These are phyloP conservation scores for Curvularia spicifera DNA, from an alignment of 2,329 filamentous ascomycete genomes.

Conservation along the genomic window DNA sequence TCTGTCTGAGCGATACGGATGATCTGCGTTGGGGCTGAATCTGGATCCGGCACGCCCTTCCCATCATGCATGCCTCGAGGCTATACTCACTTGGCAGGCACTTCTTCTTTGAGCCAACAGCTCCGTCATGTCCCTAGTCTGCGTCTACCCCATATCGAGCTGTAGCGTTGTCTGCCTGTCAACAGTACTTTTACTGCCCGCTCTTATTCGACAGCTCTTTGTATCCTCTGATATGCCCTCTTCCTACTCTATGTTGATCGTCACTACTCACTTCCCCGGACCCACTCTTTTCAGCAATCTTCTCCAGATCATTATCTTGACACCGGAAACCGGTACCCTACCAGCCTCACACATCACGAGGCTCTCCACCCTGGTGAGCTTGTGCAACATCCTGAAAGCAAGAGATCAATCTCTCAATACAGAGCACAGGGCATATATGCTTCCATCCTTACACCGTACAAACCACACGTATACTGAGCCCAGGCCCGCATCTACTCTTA, in stretches of 20 bases:
- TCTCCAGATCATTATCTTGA: slow-evolving; percentile 28
- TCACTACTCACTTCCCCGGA: slow-evolving; percentile 20
- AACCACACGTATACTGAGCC: slow-evolving; percentile 15
- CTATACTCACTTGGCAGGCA: slow-evolving; percentile 47
- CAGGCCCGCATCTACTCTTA: slow-evolving; percentile 15
- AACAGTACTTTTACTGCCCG: slow-evolving; percentile 43
- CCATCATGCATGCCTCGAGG: slow-evolving; percentile 38
- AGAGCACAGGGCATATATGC: slow-evolving; percentile 47
- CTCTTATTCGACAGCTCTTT: slow-evolving; percentile 34
- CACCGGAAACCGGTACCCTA: slow-evolving; percentile 32
- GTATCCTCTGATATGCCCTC: slow-evolving; percentile 30
- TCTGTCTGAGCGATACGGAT: slow-evolving; percentile 56
- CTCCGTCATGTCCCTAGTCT: slow-evolving; percentile 43
- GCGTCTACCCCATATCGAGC: slow-evolving; percentile 46
- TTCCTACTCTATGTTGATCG: slow-evolving; percentile 30
- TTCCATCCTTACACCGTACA: slow-evolving; percentile 34
- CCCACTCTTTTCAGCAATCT: slow-evolving; percentile 17
- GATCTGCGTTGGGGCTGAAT: slow-evolving; percentile 55
- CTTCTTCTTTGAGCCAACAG: slow-evolving; percentile 51
- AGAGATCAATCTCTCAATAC: slow-evolving; percentile 34
- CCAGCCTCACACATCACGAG: slow-evolving; percentile 45
- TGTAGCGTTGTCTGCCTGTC: slow-evolving; percentile 39
- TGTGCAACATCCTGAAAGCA: slow-evolving; percentile 41
- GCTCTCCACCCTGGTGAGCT: slow-evolving; percentile 34
- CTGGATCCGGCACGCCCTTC: slow-evolving; percentile 47